Conservation (phyloP, 2,329 filamentous ascomycete species). For the Blastomyces silverae region DNA sequence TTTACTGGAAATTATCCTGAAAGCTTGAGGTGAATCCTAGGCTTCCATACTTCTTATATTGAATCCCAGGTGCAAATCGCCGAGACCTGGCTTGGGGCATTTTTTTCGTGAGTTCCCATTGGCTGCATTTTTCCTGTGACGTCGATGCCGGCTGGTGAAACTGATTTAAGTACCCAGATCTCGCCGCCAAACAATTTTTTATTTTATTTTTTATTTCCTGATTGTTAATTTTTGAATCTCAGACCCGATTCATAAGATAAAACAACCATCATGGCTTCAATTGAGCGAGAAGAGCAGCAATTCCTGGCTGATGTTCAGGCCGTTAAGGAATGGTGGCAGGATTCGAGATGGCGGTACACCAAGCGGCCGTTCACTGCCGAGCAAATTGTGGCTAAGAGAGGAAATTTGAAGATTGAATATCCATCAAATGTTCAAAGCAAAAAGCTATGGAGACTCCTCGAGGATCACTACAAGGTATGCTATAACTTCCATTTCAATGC, state of each 20-base stretch:
- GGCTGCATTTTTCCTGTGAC: slow-evolving; percentile 10
- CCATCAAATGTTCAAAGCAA: slow-evolving; percentile 82
- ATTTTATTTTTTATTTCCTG: slow-evolving; percentile 25
- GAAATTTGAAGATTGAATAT: slow-evolving; percentile 83
- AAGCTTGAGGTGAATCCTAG: not conserved
- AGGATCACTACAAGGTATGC: slow-evolving; percentile 72
- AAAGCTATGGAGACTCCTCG: slow-evolving; percentile 90
- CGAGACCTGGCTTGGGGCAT: not conserved
- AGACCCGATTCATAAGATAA: slow-evolving; percentile 15
- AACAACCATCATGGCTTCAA: slow-evolving; percentile 27
- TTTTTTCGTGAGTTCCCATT: slow-evolving; percentile 6
- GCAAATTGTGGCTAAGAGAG: slow-evolving; percentile 93
- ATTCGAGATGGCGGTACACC: slow-evolving; percentile 86
- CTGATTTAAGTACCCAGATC: slow-evolving; percentile 14
- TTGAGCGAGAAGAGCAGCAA: slow-evolving; percentile 63
- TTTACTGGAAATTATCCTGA: not conserved
- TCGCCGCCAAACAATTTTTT: slow-evolving; percentile 21
- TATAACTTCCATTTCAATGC: not conserved
- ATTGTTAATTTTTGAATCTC: slow-evolving; percentile 15
- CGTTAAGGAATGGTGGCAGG: slow-evolving; percentile 90
- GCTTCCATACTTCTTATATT: not conserved
- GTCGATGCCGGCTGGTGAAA: slow-evolving; percentile 23
- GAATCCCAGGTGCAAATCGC: not conserved
- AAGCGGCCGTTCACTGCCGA: slow-evolving; percentile 91
- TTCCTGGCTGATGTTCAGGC: slow-evolving; percentile 77